Percentiles rank a stretch among this genome's conserved stretches.
These are phyloP conservation scores for Pichia sp. DNA, from an alignment of 1,139 yeast genomes.

Conservation along the genomic window DNA sequence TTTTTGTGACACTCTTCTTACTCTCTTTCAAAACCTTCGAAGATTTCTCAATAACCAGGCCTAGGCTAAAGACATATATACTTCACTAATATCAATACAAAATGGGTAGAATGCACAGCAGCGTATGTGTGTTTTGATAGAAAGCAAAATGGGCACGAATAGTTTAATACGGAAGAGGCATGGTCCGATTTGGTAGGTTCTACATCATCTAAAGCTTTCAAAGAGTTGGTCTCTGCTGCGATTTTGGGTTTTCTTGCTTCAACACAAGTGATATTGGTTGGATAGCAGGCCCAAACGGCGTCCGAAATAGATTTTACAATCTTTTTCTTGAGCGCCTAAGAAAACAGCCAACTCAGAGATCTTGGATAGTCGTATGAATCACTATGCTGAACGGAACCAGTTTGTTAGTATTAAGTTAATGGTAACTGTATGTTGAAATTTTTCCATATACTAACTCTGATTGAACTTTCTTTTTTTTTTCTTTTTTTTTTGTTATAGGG, in stretches of 20 bases:
- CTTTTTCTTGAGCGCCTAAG: background rate
- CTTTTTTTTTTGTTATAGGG: conserved; percentile 49
- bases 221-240: background rate
- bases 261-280: background rate
- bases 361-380: conserved; percentile 5
- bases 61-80: conserved; percentile 16
- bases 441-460: conserved; percentile 34
- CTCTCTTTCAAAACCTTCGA: background rate
- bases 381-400: conserved; percentile 33
- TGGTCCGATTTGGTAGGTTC: conserved; percentile 29
- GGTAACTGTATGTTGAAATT: conserved; percentile 23
- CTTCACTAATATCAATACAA: conserved; percentile 27
- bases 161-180: conserved; percentile 26
- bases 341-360: background rate
- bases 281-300: background rate
- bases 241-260: background rate
- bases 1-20: background rate
- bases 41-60: conserved; percentile 9
- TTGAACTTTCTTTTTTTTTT: conserved; percentile 17
- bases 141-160: conserved; percentile 12
- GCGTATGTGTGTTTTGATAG: conserved; percentile 33
- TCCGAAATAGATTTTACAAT: background rate
- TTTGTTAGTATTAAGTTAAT: conserved; percentile 28
- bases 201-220: background rate
- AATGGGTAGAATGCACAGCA: conserved; percentile 62